phyloP scores from a whole-genome alignment of 148 eudicot genomes.

The Camellia lanceoleosa region DNA sequence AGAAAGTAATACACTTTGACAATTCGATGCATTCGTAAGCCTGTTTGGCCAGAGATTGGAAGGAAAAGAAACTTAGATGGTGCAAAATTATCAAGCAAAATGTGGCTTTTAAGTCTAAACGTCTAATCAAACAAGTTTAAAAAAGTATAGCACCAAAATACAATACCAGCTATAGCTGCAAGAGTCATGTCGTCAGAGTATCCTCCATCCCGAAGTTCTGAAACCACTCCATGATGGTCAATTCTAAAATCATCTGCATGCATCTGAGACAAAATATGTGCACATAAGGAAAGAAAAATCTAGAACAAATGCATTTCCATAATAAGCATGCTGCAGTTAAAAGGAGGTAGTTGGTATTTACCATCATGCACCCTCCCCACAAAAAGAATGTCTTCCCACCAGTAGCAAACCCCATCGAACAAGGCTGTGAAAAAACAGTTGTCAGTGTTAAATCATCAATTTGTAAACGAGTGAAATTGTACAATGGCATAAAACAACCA shows the following conservation, averaged over 20 bases:
- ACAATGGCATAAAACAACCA: background rate
- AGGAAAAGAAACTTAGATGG: no score
- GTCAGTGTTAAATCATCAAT: background rate
- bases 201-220: constrained; percentile 91
- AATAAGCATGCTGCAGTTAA: constrained; percentile 13
- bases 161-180: constrained; percentile 88
- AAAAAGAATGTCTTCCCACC: constrained; percentile 94
- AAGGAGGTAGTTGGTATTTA: constrained; percentile 34
- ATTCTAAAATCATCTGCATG: constrained; percentile 96
- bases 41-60: constrained; percentile 3
- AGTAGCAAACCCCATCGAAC: constrained; percentile 99
- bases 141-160: background rate
- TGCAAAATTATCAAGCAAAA: background rate
- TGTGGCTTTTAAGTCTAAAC: background rate
- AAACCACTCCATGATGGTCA: constrained; percentile 74
- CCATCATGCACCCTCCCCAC: constrained; percentile 99
- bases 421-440: constrained; percentile 58
- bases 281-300: background rate
- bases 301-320: background rate
- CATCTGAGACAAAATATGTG: constrained; percentile 52
- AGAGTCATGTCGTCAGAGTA: constrained; percentile 99
- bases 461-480: background rate
- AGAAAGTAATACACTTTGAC: background rate
- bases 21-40: background rate
- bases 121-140: background rate